Conservation (phyloP, 2,329 filamentous ascomycete genomes). For the Hypoxylon sp. region DNA sequence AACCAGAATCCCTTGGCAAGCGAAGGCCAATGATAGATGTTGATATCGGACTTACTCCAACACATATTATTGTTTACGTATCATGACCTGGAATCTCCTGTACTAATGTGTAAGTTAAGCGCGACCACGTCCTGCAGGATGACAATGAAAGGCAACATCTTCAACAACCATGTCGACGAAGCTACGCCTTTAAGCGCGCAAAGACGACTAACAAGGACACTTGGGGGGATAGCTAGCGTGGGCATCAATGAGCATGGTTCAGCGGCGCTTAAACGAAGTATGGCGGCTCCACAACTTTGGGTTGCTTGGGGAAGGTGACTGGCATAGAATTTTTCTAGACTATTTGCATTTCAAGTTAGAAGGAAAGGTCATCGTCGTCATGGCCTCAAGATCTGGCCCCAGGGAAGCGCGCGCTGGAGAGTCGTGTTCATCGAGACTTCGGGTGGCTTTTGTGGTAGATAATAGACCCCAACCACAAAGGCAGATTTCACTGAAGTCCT, state of each 20-base stretch:
- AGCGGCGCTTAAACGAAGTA: slow-evolving; percentile 47
- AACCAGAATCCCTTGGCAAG: slow-evolving; percentile 9
- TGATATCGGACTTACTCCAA: slow-evolving; percentile 27
- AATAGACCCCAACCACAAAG: slow-evolving; percentile 40
- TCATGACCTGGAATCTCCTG: slow-evolving; percentile 14
- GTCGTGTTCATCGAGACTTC: slow-evolving; percentile 30
- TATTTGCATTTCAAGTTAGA: slow-evolving; percentile 25
- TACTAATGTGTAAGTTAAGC: slow-evolving; percentile 23
- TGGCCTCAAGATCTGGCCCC: slow-evolving; percentile 26
- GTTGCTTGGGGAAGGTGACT: slow-evolving; percentile 43
- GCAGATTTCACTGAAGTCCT: slow-evolving; percentile 29
- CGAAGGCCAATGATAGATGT: slow-evolving; percentile 27
- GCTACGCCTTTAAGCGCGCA: slow-evolving; percentile 46
- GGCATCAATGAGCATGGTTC: slow-evolving; percentile 32
- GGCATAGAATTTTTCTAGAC: slow-evolving; percentile 42
- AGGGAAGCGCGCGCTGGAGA: slow-evolving; percentile 47
- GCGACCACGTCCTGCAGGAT: slow-evolving; percentile 26
- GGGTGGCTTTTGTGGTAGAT: slow-evolving; percentile 39
- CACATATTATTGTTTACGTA: slow-evolving; percentile 18
- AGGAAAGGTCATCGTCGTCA: slow-evolving; percentile 27
- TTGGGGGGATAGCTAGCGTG: slow-evolving; percentile 33
- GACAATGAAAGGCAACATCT: slow-evolving; percentile 23
- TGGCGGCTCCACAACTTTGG: slow-evolving; percentile 46
- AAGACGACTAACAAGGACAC: slow-evolving; percentile 31
- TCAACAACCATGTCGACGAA: slow-evolving; percentile 29